Conservation (phyloP, 148 eudicot species). For the Mesembryanthemum crystallinum region DNA sequence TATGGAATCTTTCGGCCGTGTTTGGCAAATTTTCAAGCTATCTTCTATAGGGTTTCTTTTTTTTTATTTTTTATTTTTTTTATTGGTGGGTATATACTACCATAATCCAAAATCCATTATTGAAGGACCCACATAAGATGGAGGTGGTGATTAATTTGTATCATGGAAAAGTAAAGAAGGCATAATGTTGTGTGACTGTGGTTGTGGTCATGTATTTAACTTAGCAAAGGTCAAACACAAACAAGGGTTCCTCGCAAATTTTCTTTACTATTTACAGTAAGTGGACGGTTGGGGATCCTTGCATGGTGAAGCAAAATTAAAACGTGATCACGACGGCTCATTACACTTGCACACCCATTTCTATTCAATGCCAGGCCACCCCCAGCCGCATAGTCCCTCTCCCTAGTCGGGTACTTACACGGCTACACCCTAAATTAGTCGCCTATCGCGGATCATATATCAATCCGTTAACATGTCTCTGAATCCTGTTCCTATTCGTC, state of each 20-base stretch:
- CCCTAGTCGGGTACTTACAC: no score
- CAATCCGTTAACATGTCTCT: no score
- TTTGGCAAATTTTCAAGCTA: no score
- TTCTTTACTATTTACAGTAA: not conserved
- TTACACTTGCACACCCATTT: conserved; percentile 13
- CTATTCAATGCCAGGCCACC: not conserved
- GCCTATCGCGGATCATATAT: no score
- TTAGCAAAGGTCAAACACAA: conserved; percentile 16
- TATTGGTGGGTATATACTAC: no score
- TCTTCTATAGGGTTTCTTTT: no score
- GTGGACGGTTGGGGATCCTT: conserved; percentile 30
- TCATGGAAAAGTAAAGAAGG: not conserved
- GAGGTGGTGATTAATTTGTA: not conserved
- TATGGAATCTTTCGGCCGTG: no score
- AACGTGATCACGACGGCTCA: conserved; percentile 34
- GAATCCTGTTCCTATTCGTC: no score
- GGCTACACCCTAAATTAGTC: no score
- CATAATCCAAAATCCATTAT: not conserved
- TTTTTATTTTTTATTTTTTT: no score
- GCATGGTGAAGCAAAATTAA: conserved; percentile 25
- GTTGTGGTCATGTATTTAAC: not conserved
- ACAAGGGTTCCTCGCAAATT: not conserved
- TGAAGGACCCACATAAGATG: not conserved
- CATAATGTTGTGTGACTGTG: not conserved
- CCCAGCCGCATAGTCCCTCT: not conserved